Conservation (phyloP, 1,284 basidiomycete genomes). For the Pterulicium gracile region DNA sequence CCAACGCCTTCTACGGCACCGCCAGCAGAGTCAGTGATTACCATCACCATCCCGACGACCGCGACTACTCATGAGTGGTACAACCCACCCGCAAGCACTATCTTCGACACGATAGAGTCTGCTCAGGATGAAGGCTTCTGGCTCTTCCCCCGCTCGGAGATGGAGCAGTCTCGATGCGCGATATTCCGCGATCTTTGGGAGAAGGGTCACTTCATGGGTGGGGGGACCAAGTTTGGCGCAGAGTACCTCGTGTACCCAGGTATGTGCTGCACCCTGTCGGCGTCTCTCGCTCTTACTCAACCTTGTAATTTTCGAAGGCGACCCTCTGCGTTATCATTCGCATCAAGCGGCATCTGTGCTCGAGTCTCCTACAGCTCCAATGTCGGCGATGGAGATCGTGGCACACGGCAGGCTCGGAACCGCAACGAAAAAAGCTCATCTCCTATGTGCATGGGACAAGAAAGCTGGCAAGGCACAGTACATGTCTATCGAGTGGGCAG, state of each 20-base stretch:
- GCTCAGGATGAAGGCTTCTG: conserved; percentile 66
- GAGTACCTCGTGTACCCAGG: conserved; percentile 96
- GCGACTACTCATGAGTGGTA: conserved; percentile 61
- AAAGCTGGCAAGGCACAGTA: conserved; percentile 57
- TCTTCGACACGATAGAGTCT: conserved; percentile 43
- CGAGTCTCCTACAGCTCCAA: conserved; percentile 43
- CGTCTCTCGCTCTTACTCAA: conserved; percentile 2
- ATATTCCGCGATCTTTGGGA: conserved; percentile 77
- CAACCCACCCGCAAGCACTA: conserved; percentile 20
- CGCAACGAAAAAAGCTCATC: conserved; percentile 93
- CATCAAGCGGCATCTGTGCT: conserved; percentile 88
- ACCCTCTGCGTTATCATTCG: conserved; percentile 93
- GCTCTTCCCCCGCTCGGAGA: conserved; percentile 57
- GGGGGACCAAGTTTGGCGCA: conserved; percentile 89
- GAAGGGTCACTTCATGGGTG: conserved; percentile 77
- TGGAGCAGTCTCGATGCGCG: conserved; percentile 64
- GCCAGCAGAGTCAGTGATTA: conserved; percentile 12
- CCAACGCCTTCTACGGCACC: conserved; percentile 6
- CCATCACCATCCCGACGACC: conserved; percentile 49
- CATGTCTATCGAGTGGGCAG: conserved; percentile 86
- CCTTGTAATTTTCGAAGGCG: conserved; percentile 41
- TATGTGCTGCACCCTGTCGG: conserved; percentile 35
- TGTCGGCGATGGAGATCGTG: conserved; percentile 86
- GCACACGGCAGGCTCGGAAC: conserved; percentile 94
- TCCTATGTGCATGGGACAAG: conserved; percentile 84